Evolutionary conservation across 805 yeast genomes (phyloP), one percentile per base, ranked within the genome.

Genomic region (Metschnikowia lunata): DNA sequence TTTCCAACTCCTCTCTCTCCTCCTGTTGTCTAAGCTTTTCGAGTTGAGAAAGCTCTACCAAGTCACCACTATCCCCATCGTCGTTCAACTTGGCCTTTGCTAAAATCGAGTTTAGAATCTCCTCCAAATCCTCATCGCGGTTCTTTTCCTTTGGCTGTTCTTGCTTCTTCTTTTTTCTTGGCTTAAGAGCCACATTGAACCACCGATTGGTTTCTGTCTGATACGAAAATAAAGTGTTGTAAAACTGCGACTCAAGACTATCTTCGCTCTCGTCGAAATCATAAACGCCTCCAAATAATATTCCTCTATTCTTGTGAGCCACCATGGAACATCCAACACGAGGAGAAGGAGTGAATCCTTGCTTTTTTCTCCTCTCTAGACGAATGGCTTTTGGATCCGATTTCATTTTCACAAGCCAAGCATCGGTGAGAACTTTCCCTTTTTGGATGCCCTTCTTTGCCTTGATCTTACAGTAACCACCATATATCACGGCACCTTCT

Each of bases 191-290:
- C 54, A 89, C 63, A 7, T 84, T 76, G 57, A 79, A 86, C 98
- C 99, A 91, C 60, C 96, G 78, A 63, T 91, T 91, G 13, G 82
- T 73, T 55, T 88, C 97, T 13, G 83, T 72, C 50, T 89, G 95
- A 61, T 87, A 91, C 1, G 95, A 83, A 56, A 80, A 80, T 39
- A 91, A 64, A 48, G 82, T 81, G 61, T 90, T 89, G 67, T 78
- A 91, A 62, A 90, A 91, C 38, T 78, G 80, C 1, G 96, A 88
- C 37, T 85, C 91, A 48, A 91, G 67, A 42, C 85, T 79, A 64
- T 93, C 98, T 62, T 91, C 98, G 11, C 96, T 91, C 64, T 91
- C 99, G 55, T 90, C 96, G 49, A 78, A 86, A 63, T 91, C 98
- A 57, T 79, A 90, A 11, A 93, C 99, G 56, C 98, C 98, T 32